Evolutionary conservation across 2,329 filamentous ascomycete species (phyloP), one percentile per base, ranked within the genome.

Genomic region (Xylaria polymorpha): DNA sequence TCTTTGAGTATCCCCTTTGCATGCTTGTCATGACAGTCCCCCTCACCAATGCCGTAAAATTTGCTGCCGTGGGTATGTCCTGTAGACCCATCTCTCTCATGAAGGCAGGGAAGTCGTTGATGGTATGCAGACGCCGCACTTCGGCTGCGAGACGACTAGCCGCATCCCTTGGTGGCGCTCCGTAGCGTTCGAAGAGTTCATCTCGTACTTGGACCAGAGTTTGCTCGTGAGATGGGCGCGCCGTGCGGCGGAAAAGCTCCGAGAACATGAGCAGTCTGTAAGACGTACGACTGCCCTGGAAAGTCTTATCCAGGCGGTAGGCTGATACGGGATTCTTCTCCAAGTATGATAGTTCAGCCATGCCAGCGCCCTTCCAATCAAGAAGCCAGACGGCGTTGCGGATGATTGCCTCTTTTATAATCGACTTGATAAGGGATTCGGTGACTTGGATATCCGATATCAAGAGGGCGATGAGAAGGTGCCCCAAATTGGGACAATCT

Each of bases 201-300:
- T 86, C 81, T 59, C 82, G 80, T 37, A 86, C 74, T 57, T 81
- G 68, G 3, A 56, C 58, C 4, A 86, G 77, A 1, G 80, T 71
- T 39, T 79, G 80, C 8, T 74, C 73, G 1, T 77, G 73, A 20
- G 72, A 77, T 0, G 79, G 79, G 2, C 84, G 80, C 3, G 82
- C 83, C 0, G 80, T 82, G 57, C 77, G 80, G 10, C 82, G 81
- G 75, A 87, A 86, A 15, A 86, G 78, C 65, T 84, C 83, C 10
- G 83, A 81, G 76, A 87, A 85, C 84, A 87, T 86, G 32, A 87
- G 79, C 4, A 86, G 80, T 1, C 83, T 81, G 73, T 86, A 86
- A 0, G 83, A 85, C 0, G 83, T 85, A 35, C 77, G 79, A 22
- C 79, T 82, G 15, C 81, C 84, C 15, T 80, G 74, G 72, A 85